A percentile compares a stretch with the other conserved stretches of the same genome.
phyloP scores from a whole-genome alignment of 352 stramenopile species.

The Phytophthora multivora region DNA sequence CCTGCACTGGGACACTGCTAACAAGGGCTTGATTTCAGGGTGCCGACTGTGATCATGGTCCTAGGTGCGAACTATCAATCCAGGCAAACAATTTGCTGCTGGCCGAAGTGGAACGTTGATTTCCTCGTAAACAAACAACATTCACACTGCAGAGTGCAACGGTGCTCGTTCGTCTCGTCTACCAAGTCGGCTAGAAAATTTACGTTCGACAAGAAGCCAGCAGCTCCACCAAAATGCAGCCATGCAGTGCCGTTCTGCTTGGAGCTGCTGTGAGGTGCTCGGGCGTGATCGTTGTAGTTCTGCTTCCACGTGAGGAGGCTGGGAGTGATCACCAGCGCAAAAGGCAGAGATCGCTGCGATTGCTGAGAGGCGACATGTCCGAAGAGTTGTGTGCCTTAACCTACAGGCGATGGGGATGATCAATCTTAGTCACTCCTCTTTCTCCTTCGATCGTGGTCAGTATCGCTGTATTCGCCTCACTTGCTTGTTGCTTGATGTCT shows the following conservation, averaged over 20 bases:
- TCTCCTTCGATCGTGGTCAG: neutral
- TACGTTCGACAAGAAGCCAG: conserved; percentile 10
- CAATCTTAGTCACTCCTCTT: neutral
- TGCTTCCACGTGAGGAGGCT: too few species aligned
- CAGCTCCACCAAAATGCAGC: conserved; percentile 16
- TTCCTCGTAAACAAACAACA: conserved; percentile 12
- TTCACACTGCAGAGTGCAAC: conserved; percentile 1
- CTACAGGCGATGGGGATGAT: neutral
- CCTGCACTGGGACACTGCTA: conserved; percentile 7
- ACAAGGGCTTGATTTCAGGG: conserved; percentile 10
- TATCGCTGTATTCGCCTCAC: neutral
- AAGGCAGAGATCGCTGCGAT: conserved; percentile 9
- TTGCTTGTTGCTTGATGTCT: neutral
- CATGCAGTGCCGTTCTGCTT: neutral
- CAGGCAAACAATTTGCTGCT: conserved; percentile 1
- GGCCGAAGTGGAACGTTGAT: conserved; percentile 2
- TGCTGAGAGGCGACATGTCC: neutral
- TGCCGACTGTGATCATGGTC: neutral
- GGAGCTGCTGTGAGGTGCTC: neutral
- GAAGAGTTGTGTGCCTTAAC: neutral
- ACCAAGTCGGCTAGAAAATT: conserved; percentile 19
- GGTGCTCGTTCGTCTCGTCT: conserved; percentile 13
- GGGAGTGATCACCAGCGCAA: too few species aligned
- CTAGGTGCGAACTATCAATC: neutral
- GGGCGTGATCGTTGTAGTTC: too few species aligned